Conservation (phyloP, 73 alveolate genomes). For the Paramecium biaurelia region DNA sequence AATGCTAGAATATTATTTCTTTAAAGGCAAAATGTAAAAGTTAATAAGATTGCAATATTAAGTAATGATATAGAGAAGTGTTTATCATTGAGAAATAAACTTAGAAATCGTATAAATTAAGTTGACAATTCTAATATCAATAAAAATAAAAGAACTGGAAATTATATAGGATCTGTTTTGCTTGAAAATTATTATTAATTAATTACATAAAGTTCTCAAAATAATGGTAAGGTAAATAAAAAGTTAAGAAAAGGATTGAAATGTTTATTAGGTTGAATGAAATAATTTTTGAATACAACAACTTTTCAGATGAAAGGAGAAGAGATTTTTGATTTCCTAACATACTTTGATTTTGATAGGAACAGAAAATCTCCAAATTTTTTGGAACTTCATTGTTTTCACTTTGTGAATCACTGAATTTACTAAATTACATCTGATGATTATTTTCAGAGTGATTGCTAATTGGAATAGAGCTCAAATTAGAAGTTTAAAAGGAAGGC, state of each 20-base stretch:
- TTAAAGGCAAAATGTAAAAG: background rate
- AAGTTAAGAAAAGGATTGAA: background rate
- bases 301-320: background rate
- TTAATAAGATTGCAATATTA: background rate
- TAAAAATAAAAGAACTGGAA: background rate
- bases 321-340: background rate
- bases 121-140: background rate
- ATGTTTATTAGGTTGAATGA: background rate
- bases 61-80: background rate
- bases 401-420: background rate
- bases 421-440: background rate
- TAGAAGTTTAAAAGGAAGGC: background rate
- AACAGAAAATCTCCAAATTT: background rate
- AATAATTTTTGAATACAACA: background rate
- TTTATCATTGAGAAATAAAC: background rate
- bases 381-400: background rate
- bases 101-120: background rate
- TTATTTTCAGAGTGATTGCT: background rate
- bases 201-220: background rate
- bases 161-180: background rate
- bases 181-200: background rate
- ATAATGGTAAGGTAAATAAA: background rate
- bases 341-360: background rate
- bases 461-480: background rate
- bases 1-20: background rate